Conservation (phyloP, 495 filamentous ascomycete genomes). For the Bacidia gigantensis region DNA sequence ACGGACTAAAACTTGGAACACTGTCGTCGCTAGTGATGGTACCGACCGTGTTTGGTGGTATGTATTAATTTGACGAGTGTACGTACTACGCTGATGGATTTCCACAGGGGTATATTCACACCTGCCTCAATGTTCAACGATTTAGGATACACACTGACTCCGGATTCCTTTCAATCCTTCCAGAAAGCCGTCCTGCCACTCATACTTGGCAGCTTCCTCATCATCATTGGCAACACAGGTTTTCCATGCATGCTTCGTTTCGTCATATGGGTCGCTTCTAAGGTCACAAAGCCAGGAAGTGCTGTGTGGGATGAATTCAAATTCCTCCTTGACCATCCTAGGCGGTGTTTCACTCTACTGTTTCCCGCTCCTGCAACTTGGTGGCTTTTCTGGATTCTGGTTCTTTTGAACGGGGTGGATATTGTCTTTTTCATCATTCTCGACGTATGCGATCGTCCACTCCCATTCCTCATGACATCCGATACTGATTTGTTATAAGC, state of each 20-base stretch:
- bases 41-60: conserved; percentile 69
- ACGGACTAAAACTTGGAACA: conserved; percentile 38
- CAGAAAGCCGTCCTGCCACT: conserved; percentile 60
- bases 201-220: conserved; percentile 61
- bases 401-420: conserved; percentile 68
- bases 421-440: conserved; percentile 80
- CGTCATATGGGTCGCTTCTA: conserved; percentile 65
- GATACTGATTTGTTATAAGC: conserved; percentile 25
- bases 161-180: conserved; percentile 87
- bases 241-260: conserved; percentile 89
- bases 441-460: conserved; percentile 44
- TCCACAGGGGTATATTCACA: conserved; percentile 59
- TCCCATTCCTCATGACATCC: not conserved
- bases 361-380: conserved; percentile 86
- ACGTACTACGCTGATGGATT: not conserved
- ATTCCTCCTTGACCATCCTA: conserved; percentile 86
- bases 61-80: conserved; percentile 10
- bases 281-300: conserved; percentile 41
- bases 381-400: conserved; percentile 85
- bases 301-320: conserved; percentile 73
- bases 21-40: conserved; percentile 45
- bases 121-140: conserved; percentile 79
- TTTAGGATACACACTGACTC: conserved; percentile 72
- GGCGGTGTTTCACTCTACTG: conserved; percentile 85
- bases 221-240: conserved; percentile 86